Evolutionary conservation across 2,329 filamentous ascomycete species (phyloP), one percentile per base, ranked within the genome.

Genomic region (Fusarium sp.): DNA sequence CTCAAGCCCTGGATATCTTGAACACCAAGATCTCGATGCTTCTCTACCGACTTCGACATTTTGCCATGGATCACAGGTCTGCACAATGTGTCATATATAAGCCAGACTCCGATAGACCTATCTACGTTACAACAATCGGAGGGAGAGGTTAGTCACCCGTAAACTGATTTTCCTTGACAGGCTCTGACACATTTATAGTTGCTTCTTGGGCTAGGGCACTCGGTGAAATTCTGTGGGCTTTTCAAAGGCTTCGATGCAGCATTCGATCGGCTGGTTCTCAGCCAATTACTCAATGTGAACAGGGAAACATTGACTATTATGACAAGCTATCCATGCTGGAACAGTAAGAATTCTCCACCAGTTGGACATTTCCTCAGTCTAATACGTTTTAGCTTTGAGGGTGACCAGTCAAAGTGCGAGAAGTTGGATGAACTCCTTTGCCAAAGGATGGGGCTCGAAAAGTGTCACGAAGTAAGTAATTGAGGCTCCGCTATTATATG

Each of bases 201-300:
- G 15, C 51, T n/a, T 6, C 3, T 22, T 55, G 51, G 35, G 35
- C 51, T 14, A 18, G 4, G 20, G 17, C 0, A 8, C 8, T 55
- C 11, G 4, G 2, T 8, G 1, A 3, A 6, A 17, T 30, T 9
- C 36, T 55, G 20, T 2, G 8, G 11, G 11, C 2, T n/a, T 18
- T 55, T 18, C 20, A 55, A 36, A 18, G 1, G 10, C 8, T 39
- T 42, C 51, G 51, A 30, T 17, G 26, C 4, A 13, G 7, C 8
- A 13, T 42, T 17, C 24, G 20, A 18, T 30, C 51, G 15, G 51
- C 51, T 55, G 51, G 51, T n/a, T 55, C 51, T 30, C 36, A n/a
- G 22, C 36, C 51, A 10, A 42, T 55, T n/a, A 55, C 36, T 42
- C 6, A 5, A 4, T 5, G 20, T n/a, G 51, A 55, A 30, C 15